phyloP scores from a whole-genome alignment of 2,329 filamentous ascomycete genomes.

The Alternaria arborescens region DNA sequence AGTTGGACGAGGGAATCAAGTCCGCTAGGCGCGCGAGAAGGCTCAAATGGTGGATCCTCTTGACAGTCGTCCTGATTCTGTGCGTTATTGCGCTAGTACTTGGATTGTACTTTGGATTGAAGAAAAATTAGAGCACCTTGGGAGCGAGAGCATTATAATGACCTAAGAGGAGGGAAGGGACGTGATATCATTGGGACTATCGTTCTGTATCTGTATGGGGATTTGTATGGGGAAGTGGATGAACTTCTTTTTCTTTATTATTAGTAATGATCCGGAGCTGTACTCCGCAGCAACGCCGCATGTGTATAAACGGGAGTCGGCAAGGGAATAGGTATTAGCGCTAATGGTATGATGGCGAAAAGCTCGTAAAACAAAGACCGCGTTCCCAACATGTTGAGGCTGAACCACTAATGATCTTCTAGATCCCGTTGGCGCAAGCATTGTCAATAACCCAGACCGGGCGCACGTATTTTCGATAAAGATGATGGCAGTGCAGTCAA shows the following conservation, averaged over 20 bases:
- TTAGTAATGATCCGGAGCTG: conserved; percentile 12
- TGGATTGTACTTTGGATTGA: conserved; percentile 59
- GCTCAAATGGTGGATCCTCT: conserved; percentile 83
- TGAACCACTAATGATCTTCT: neutral
- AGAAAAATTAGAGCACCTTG: neutral
- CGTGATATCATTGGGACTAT: conserved; percentile 1
- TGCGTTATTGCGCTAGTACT: conserved; percentile 60
- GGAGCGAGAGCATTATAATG: neutral
- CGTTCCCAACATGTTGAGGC: neutral
- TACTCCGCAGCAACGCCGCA: conserved; percentile 4
- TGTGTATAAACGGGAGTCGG: neutral
- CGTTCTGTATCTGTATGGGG: neutral
- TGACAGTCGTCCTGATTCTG: conserved; percentile 62
- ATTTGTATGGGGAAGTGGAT: neutral
- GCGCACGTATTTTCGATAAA: neutral
- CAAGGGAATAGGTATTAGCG: neutral
- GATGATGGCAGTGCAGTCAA: neutral
- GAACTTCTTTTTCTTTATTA: conserved; percentile 1
- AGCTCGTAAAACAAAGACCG: neutral
- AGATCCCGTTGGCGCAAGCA: neutral
- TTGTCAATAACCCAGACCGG: neutral
- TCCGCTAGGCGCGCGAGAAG: conserved; percentile 72
- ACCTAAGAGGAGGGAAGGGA: neutral
- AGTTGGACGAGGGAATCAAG: conserved; percentile 73
- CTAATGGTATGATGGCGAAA: conserved; percentile 5